Base-by-base conservation (phyloP, 768 basidiomycete genomes). In the Lactifluus subvellereus region DNA sequence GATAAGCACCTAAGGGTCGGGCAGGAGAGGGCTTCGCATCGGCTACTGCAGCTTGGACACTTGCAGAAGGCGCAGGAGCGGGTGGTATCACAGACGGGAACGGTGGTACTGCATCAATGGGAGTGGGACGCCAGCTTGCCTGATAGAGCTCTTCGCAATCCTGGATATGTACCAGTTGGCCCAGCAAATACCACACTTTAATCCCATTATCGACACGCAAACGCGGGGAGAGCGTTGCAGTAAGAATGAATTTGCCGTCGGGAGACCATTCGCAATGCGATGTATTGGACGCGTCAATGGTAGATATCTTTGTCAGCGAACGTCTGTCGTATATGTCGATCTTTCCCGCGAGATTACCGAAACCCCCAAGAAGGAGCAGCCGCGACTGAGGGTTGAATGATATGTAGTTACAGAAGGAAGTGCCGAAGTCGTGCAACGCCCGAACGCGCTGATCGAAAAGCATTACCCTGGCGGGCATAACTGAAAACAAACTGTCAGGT, bases 171-270 rank as follows among this genome's bases (percentile, higher is more conserved):
- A 97, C 71, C n/a, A 98, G 82, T 1, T 85, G 81, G 9, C 97
- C 95, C 0, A 86, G 81, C 73, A 91, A 94, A 73, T 96, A 94
- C 90, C 89, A 98, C 64, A 99, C 81, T 77, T 95, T 97, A 74
- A 98, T 85, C 1, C 95, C 94, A 69, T 98, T 98, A 77, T 99
- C 97, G 62, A 99, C 97, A 43, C 97, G 86, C 54, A 98, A 77
- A 27, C 97, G 85, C 0, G 97, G 97, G 18, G 91, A 94, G n/a
- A 98, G 83, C 0, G 94, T 98, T 2, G 95, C 94, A 8, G 96
- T 98, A 68, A 99, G 79, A 30, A 99, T 82, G 78, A 88, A 95
- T 48, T 89, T 85, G 13, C 96, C 97, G 64, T 94, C 91, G 0
- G 94, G 89, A 14, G 91, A 92, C 95, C 96, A 99, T 71, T 94